phyloP scores from a whole-genome alignment of 345 rosid genomes.

The Cardamine occulta region DNA sequence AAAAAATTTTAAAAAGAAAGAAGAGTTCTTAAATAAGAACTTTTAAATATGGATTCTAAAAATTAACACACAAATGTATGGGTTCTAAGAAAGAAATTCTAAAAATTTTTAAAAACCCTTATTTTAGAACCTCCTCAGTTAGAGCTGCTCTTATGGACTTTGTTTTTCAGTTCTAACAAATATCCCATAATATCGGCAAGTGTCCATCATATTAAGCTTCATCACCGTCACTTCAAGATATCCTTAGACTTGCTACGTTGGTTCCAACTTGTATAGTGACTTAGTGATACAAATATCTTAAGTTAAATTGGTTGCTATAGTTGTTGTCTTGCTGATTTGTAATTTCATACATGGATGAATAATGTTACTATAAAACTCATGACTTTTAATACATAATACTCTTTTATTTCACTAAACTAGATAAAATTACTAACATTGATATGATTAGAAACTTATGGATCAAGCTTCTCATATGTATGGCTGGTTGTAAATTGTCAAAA shows the following conservation, averaged over 20 bases:
- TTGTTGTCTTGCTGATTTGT: too few relatives aligned
- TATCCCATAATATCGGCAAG: conserved; percentile 4
- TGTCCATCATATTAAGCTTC: background rate
- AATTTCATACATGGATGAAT: background rate
- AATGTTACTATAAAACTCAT: too few relatives aligned
- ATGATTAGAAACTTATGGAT: conserved; percentile 8
- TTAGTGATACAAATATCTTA: background rate
- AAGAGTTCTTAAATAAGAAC: too few relatives aligned
- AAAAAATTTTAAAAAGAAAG: too few relatives aligned
- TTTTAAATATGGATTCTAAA: too few relatives aligned
- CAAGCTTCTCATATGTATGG: conserved; percentile 27
- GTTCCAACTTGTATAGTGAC: background rate
- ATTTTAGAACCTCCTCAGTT: too few relatives aligned
- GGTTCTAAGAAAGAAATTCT: too few relatives aligned
- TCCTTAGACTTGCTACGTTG: background rate
- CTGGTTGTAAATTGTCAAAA: conserved; percentile 31
- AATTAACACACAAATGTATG: too few relatives aligned
- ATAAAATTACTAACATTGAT: background rate
- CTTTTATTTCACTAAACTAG: background rate
- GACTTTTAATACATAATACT: background rate
- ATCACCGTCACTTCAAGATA: background rate
- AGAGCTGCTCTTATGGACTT: background rate
- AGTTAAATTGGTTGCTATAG: background rate
- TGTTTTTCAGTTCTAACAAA: conserved; percentile 1
- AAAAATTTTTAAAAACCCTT: too few relatives aligned